Percentiles rank a stretch among this genome's conserved stretches.
These are phyloP conservation scores for Fagus crenata DNA, from an alignment of 306 rosid genomes.

Conservation along the genomic window DNA sequence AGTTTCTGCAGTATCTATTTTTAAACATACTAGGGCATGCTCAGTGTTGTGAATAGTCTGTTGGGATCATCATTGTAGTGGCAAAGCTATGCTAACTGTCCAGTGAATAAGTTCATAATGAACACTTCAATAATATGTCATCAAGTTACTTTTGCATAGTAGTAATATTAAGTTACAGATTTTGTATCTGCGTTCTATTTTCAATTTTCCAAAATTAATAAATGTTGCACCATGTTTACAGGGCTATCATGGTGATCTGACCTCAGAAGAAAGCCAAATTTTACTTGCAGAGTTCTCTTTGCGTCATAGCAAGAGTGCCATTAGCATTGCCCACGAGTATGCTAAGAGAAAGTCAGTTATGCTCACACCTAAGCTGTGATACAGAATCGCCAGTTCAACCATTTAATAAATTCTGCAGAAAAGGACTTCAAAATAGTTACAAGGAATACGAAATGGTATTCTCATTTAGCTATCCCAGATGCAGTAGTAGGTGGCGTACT, in stretches of 20 bases:
- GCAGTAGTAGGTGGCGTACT: not conserved
- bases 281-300: constrained; percentile 80
- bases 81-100: not conserved
- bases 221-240: constrained; percentile 30
- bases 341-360: constrained; percentile 59
- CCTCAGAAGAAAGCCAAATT: constrained; percentile 65
- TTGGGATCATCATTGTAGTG: not conserved
- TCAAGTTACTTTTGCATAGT: not conserved
- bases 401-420: not conserved
- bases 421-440: not conserved
- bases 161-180: not conserved
- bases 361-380: constrained; percentile 27
- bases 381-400: constrained; percentile 6
- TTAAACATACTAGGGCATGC: not conserved
- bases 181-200: not conserved
- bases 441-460: too few relatives aligned
- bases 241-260: constrained; percentile 85
- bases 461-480: not conserved
- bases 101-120: not conserved
- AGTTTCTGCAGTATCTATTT: not conserved
- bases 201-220: not conserved
- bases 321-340: constrained; percentile 57
- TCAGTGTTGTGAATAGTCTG: not conserved
- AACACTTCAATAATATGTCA: not conserved
- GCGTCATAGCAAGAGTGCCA: constrained; percentile 71